Evolutionary conservation across 1,284 basidiomycete genomes (phyloP).

Genomic region (Puccinia polysora): DNA sequence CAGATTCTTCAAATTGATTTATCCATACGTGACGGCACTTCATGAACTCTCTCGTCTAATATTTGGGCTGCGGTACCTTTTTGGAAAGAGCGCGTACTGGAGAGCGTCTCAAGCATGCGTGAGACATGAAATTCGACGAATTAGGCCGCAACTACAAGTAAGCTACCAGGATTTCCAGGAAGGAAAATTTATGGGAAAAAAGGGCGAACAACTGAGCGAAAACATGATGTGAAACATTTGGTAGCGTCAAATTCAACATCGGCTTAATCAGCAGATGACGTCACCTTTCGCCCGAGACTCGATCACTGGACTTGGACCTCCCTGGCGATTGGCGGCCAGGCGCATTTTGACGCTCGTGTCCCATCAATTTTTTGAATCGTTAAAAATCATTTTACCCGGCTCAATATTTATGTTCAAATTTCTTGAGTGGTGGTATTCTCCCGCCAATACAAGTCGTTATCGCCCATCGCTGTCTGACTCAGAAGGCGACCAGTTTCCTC

Average conservation of each 20-base stretch:
- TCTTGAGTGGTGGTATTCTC: conserved; percentile 99
- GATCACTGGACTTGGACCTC: background rate
- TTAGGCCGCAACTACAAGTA: conserved; percentile 66
- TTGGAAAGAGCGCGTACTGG: conserved; percentile 78
- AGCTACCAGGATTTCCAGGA: conserved; percentile 34
- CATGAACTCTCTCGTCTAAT: conserved; percentile 76
- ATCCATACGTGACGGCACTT: conserved; percentile 73
- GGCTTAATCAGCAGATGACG: conserved; percentile 45
- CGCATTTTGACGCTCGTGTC: background rate
- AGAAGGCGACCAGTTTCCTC: conserved; percentile 37
- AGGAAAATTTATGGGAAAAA: too few relatives aligned
- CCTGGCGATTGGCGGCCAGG: too few relatives aligned
- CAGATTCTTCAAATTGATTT: conserved; percentile 55
- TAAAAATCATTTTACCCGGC: conserved; percentile 77
- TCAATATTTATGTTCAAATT: conserved; percentile 96
- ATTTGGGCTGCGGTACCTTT: conserved; percentile 85
- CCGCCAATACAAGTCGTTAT: conserved; percentile 59
- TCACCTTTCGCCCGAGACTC: conserved; percentile 54
- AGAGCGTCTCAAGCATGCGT: conserved; percentile 85
- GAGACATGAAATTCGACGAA: conserved; percentile 71
- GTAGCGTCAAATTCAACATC: conserved; percentile 46
- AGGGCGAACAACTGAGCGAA: too few relatives aligned
- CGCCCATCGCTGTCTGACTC: conserved; percentile 56
- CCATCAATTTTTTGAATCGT: conserved; percentile 45
- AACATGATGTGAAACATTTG: conserved; percentile 58